Evolutionary conservation across 768 basidiomycete species (phyloP).

Genomic region (Sporobolomyces phaffii): DNA sequence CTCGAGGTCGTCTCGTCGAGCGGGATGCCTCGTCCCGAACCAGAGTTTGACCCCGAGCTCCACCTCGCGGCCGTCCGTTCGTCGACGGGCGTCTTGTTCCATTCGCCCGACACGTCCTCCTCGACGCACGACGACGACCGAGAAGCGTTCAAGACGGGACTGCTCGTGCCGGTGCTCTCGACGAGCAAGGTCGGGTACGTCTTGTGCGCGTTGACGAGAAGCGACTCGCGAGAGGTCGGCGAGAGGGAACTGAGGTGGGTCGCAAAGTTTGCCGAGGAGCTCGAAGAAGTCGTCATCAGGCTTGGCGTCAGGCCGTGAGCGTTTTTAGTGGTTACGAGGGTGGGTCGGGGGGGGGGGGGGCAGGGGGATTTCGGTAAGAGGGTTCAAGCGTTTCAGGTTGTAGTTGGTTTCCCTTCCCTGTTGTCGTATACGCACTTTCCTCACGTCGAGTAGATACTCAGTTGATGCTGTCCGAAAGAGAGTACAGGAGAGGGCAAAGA

Average conservation of each 20-base stretch:
- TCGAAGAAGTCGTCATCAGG: not conserved
- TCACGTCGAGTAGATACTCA: no score
- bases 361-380: no score
- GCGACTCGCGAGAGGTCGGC: not conserved
- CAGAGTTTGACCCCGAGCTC: not conserved
- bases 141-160: not conserved
- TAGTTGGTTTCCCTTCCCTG: no score
- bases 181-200: slow-evolving; percentile 1
- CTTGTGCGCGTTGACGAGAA: not conserved
- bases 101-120: not conserved
- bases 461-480: no score
- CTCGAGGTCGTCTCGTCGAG: not conserved
- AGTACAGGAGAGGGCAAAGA: no score
- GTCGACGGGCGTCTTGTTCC: not conserved
- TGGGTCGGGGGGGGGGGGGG: not conserved
- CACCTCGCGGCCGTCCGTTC: slow-evolving; percentile 1
- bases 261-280: not conserved
- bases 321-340: not conserved
- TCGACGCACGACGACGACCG: no score
- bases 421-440: no score
- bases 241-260: not conserved
- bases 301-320: not conserved
- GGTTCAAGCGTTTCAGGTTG: no score
- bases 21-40: not conserved
- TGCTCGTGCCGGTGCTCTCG: not conserved